Conservation (phyloP, 2,329 filamentous ascomycete species). For the Fusarium brevicatenulatum region DNA sequence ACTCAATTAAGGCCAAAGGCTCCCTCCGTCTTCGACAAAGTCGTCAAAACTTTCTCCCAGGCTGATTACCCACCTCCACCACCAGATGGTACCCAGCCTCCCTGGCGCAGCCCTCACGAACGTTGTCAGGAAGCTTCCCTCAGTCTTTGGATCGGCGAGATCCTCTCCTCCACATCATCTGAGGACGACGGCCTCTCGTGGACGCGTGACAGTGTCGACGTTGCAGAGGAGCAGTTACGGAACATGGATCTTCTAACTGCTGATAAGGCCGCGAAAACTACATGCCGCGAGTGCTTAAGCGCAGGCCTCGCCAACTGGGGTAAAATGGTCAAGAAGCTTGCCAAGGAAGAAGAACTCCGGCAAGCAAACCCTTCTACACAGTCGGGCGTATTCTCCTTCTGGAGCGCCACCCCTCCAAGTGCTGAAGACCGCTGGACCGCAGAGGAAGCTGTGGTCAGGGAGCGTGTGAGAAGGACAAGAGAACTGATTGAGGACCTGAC, state of each 20-base stretch:
- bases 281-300: conserved; percentile 80
- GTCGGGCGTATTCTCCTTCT: conserved; percentile 51
- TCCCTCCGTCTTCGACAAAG: conserved; percentile 30
- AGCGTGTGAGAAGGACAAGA: conserved; percentile 61
- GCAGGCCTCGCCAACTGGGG: conserved; percentile 85
- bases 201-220: conserved; percentile 88
- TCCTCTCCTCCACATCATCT: conserved; percentile 75
- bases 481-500: conserved; percentile 63
- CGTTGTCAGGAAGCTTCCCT: conserved; percentile 87
- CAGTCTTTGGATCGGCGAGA: conserved; percentile 93
- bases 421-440: conserved; percentile 62
- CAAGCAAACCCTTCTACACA: conserved; percentile 47
- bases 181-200: conserved; percentile 81
- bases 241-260: conserved; percentile 47
- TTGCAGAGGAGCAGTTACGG: conserved; percentile 76
- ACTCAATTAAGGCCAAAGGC: conserved; percentile 8
- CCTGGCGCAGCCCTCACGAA: conserved; percentile 71
- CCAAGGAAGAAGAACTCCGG: conserved; percentile 59
- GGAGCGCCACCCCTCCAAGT: conserved; percentile 48
- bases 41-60: conserved; percentile 49
- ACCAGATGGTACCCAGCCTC: conserved; percentile 73
- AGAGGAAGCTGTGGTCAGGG: conserved; percentile 64
- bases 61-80: conserved; percentile 77
- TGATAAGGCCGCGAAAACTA: conserved; percentile 54
- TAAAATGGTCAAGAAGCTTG: conserved; percentile 77